Evolutionary conservation across 495 filamentous ascomycete species (phyloP), one percentile per base, ranked within the genome.

Genomic region (Trichocladium uniseriatum): DNA sequence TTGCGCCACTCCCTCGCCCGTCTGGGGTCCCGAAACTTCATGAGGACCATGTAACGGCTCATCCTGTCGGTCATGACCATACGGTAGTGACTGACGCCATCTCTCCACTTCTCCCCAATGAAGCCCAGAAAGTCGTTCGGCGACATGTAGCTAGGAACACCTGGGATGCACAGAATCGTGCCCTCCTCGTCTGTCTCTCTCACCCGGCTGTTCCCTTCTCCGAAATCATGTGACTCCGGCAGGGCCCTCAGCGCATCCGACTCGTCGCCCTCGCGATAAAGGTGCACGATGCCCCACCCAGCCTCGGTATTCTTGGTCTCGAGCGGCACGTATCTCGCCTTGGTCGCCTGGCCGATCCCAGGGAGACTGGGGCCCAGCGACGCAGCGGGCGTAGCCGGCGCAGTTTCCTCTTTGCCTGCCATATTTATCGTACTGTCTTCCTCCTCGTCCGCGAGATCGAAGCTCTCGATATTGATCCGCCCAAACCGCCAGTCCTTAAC

Each of bases 41-140:
- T 91, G 49, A 98, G 73, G 39, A 95, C 92, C 80, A 98, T 86
- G 69, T 97, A 98, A 60, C 90, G 79, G 64, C 91, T 96, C 58
- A 84, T 79, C 45, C 84, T 73, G 42, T 83, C 83, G 4, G 92
- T 97, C 72, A 87, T 80, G 41, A 98, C 85, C 84, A 98, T 94
- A 35, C 92, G 76, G 59, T 95, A 94, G 70, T 98, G 94, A 57
- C 86, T 94, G 51, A 97, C 87, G 46, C 87, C 75, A 51, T 87
- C 83, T 63, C 86, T 79, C 55, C 89, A 95, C 60, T 82, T 81
- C 65, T 96, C 87, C 1, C 92, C 92, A 29, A 96, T 80, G 57
- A 92, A 97, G 0, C 89, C 91, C 53, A 98, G 64, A 52, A 98
- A 90, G 58, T 97, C 94, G 18, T 81, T 84, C 5, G 89, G 84